Evolutionary conservation across 345 rosid genomes (phyloP).

Genomic region (Isatis tinctoria): DNA sequence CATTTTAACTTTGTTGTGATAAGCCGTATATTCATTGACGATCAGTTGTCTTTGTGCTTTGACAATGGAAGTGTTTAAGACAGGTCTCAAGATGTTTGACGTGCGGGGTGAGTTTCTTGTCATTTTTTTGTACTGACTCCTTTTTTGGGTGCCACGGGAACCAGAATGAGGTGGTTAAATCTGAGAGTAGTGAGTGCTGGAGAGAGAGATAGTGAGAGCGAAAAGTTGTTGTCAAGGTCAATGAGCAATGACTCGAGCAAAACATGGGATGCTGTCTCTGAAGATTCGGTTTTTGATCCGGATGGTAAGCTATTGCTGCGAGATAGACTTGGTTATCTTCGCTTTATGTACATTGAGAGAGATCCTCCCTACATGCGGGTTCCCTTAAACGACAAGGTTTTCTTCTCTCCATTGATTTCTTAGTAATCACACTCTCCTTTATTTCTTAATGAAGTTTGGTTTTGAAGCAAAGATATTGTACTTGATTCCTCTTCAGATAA

Average conservation of each 20-base stretch:
- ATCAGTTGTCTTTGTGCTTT: neutral
- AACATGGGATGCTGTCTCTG: slow-evolving; percentile 67
- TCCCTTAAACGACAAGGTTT: slow-evolving; percentile 69
- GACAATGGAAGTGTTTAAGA: neutral
- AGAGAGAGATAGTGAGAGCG: slow-evolving; percentile 66
- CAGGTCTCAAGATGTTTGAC: neutral
- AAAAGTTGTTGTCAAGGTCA: slow-evolving; percentile 46
- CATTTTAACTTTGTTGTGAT: neutral
- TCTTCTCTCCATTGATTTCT: slow-evolving; percentile 1
- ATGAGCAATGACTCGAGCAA: slow-evolving; percentile 51
- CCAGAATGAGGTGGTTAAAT: slow-evolving; percentile 35
- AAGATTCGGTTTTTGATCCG: slow-evolving; percentile 55
- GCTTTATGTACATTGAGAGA: slow-evolving; percentile 52
- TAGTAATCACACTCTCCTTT: neutral
- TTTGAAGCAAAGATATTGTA: neutral
- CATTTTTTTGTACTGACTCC: neutral
- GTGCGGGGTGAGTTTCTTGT: neutral
- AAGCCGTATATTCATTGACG: neutral
- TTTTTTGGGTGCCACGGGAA: slow-evolving; percentile 28
- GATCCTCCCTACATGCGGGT: slow-evolving; percentile 58
- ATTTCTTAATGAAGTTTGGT: neutral
- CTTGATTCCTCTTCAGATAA: slow-evolving; percentile 39
- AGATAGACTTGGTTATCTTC: slow-evolving; percentile 55
- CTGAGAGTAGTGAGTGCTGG: slow-evolving; percentile 60
- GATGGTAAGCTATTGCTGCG: slow-evolving; percentile 45